Evolutionary conservation across 2,329 filamentous ascomycete genomes (phyloP), one percentile per base, ranked within the genome.

Genomic region (Fusarium keratoplasticum): DNA sequence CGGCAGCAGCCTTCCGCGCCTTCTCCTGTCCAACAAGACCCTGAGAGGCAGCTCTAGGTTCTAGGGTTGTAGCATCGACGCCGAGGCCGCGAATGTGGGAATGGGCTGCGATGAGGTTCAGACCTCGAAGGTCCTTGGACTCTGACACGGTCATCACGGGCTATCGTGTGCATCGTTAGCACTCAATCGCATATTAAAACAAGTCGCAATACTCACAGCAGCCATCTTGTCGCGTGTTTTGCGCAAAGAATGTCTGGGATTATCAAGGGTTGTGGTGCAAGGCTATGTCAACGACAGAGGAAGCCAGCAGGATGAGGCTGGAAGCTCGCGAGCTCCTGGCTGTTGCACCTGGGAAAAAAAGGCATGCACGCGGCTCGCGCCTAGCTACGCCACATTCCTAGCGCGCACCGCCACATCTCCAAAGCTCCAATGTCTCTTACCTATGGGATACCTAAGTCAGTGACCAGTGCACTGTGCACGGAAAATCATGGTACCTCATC

Each of bases 91-190:
- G 94, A 81, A 99, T 98, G 84, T 99, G 96, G 66, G 96, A 99
- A 87, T 99, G 96, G 69, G 96, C 96, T 71, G 96, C 96, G 84
- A 99, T 97, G 85, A 99, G 93, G 85, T 98, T 98, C 81, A 99
- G 92, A 75, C 95, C 95, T 78, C 95, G 93, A 82, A 98, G 93
- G 90, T 98, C 96, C 86, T 96, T 98, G 84, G 91, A 94, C 89
- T 98, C 96, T 82, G 95, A 94, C 83, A 98, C 92, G 79, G 96
- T 98, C 81, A 91, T 85, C 72, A 91, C 87, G 75, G 87, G 88
- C 89, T 91, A 75, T 57, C 71, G 65, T 66, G 62, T 63, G 61
- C 71, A 69, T 76, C 44, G 69, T 79, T 65, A 80, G 76, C 61
- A 64, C 58, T 33, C 40, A n/a, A 29, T 66, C 38, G 55, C 61